phyloP scores from a whole-genome alignment of 2,329 filamentous ascomycete genomes.

The Colletotrichum sojae region DNA sequence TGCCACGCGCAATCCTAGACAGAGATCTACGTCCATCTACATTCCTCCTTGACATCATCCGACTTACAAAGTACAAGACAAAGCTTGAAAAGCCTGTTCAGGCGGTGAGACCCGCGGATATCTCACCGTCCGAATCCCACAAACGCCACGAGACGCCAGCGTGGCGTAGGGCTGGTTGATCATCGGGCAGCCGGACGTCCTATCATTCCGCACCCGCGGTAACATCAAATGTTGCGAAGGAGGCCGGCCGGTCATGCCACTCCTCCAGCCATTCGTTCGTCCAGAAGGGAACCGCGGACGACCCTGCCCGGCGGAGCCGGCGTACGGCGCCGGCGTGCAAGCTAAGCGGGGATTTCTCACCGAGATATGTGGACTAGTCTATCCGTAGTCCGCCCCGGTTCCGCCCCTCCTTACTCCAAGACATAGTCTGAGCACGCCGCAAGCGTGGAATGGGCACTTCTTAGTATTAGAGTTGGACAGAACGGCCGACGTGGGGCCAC shows the following conservation, averaged over 20 bases:
- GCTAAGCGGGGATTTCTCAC: not conserved
- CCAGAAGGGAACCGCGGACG: too few species aligned
- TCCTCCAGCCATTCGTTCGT: too few species aligned
- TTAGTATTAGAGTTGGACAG: slow-evolving; percentile 10
- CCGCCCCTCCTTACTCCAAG: not conserved
- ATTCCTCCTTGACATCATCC: not conserved
- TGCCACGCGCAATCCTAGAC: not conserved
- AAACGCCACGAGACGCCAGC: not conserved
- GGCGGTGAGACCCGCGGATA: not conserved
- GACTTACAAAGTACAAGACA: not conserved
- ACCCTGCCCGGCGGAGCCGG: not conserved
- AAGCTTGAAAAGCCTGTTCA: not conserved
- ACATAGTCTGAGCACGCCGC: slow-evolving; percentile 4
- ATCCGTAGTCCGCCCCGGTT: not conserved
- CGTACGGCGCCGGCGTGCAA: not conserved
- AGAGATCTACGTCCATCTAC: not conserved
- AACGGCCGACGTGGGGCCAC: slow-evolving; percentile 14
- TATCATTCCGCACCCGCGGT: too few species aligned
- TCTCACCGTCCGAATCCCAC: not conserved
- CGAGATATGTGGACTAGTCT: not conserved
- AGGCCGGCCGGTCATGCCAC: too few species aligned
- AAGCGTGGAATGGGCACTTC: not conserved
- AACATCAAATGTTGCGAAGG: too few species aligned
- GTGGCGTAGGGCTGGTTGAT: not conserved
- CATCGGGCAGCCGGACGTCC: not conserved